Base-by-base conservation (phyloP, 2,329 filamentous ascomycete genomes). In the Colletotrichum falcatum region DNA sequence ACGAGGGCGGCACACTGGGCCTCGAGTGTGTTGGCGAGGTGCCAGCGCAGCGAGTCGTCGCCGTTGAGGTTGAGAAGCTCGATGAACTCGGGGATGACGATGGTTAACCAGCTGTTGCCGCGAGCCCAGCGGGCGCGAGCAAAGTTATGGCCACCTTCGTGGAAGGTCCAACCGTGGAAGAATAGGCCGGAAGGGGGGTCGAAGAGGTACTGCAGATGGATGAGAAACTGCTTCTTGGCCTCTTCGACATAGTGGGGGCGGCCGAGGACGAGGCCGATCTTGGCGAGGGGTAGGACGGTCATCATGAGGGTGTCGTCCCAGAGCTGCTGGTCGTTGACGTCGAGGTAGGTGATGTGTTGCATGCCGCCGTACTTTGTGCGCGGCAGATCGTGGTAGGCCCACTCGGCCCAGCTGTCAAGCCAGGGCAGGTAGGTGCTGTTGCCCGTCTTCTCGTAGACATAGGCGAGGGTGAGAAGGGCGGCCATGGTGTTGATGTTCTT, bases 231-330 rank as follows among this genome's bases (percentile, higher is more conserved):
- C 9, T 88, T 84, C 81, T 94, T 94, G 14, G 92, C 92, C 80
- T 95, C 93, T 51, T 89, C 91, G 33, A 95, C 84, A 77, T 95
- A 95, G 74, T 92, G 87, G 0, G 91, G 91, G 1, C 92, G 84
- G 71, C 88, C 84, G 3, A 95, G 85, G 5, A 94, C 83, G 66
- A 90, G 86, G 0, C 93, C 93, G 71, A 94, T 94, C 82, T 95
- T 95, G 23, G 92, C 92, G 23, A 95, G 84, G 1, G 93, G 93
- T 80, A 95, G 82, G 7, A 94, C 92, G 0, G 92, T 94, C 93
- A 95, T 95, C 92, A 95, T 95, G 54, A 95, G 84, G 7, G 93
- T 95, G 78, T 95, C 93, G 74, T 94, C 93, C 93, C 93, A 95
- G 28, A 95, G 84, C 82, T 95, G 91, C 78, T 93, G 87, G 72